Base-by-base conservation (phyloP, 345 rosid species). In the Heritiera littoralis region DNA sequence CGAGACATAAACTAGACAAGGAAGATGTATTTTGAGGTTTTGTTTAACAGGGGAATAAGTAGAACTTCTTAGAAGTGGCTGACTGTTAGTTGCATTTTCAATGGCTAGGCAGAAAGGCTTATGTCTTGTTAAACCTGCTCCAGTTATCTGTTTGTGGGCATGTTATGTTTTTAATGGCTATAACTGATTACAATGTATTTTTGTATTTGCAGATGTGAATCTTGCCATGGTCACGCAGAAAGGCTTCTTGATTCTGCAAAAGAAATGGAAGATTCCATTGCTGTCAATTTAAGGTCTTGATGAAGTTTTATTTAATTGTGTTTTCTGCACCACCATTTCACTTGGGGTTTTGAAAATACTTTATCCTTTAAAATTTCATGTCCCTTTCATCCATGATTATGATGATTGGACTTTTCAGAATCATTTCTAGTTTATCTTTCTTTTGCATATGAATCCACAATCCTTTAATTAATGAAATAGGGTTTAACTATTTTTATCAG, bases 161-260 rank as follows among this genome's bases (percentile, higher is more conserved):
- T 54, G 17, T 72, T 32, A 54, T 35, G 15, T 38, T 72, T 59
- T 76, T 56, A 28, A 38, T 11, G 56, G 70, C 46, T 12, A 49
- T 17, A 64, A 46, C 56, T 2, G 12, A 32, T 67, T 23, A 49
- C 54, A 68, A 65, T 23, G 4, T 73, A 70, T 80, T 74, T 20
- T 63, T 10, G 59, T 77, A 32, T 86, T 83, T 82, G 84, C 93
- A 93, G 98, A 83, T 92, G 96, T 65, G 98, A 96, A 89, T 91
- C 98, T 76, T 96, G 99, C 82, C 95, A 96, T 85, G 99, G 98
- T 75, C 98, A 96, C 76, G 92, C 97, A 73, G 98, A 96, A 84
- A 89, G 97, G 80, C 99, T 96, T 88, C 95, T 96, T 80, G 97
- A 93, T 83, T 96, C 94, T 82, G 99, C 99, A 72, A 91, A 90